Evolutionary conservation across 75 land plant genomes (phyloP).

Genomic region (Gnetum montanum): DNA sequence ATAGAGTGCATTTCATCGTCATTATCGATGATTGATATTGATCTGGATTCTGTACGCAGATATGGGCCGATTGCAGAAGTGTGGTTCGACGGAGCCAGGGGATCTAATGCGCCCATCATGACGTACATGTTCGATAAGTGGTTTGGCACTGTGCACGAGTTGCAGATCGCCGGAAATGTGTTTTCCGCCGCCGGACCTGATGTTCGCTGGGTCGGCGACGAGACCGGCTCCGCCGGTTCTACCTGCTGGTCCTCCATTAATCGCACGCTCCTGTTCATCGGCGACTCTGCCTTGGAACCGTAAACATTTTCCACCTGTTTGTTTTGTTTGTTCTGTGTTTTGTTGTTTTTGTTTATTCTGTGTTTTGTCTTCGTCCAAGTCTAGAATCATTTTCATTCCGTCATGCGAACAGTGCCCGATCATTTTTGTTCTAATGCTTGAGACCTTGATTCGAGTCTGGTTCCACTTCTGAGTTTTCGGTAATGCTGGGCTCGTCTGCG

Average conservation of each 20-base stretch:
- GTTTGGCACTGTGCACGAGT: constrained; percentile 62
- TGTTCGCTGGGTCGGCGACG: constrained; percentile 89
- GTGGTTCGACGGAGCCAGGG: constrained; percentile 95
- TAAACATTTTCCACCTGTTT: no score
- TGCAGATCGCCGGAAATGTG: constrained; percentile 78
- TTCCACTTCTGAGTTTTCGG: no score
- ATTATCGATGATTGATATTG: not conserved
- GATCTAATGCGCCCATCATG: constrained; percentile 67
- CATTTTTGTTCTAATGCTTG: no score
- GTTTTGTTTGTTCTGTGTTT: not conserved
- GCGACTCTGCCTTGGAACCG: constrained; percentile 26
- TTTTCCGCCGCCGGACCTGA: constrained; percentile 95
- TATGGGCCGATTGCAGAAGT: constrained; percentile 83
- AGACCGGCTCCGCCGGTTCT: constrained; percentile 58
- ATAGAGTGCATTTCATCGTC: not conserved
- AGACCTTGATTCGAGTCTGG: no score
- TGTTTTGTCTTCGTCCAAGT: not conserved
- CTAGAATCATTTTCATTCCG: no score
- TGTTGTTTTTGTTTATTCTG: not conserved
- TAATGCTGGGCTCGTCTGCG: no score
- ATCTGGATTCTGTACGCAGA: constrained; percentile 19
- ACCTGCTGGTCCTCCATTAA: constrained; percentile 85
- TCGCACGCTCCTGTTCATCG: constrained; percentile 43
- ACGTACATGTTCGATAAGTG: constrained; percentile 64
- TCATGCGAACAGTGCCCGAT: no score